Evolutionary conservation across 2,329 filamentous ascomycete genomes (phyloP).

Genomic region (Harringtonia aguacate): DNA sequence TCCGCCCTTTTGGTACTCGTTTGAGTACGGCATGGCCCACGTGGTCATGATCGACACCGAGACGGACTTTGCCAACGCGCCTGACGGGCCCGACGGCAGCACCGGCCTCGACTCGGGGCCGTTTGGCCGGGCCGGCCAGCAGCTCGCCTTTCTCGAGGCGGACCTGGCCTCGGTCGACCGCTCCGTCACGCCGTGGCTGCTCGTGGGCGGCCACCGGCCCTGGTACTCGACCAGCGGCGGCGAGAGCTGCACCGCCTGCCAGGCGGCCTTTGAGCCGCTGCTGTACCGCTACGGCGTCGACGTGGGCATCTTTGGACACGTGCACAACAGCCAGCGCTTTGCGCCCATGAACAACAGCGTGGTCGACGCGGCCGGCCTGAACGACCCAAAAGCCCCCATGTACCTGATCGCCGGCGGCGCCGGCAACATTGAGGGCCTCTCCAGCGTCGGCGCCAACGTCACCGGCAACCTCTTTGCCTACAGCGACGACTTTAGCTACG

Average conservation of each 20-base stretch:
- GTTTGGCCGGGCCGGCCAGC: constrained; percentile 36
- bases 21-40: constrained; percentile 48
- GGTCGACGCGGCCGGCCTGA: constrained; percentile 24
- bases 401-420: constrained; percentile 46
- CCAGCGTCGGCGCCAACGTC: constrained; percentile 27
- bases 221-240: constrained; percentile 32
- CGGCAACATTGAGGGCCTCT: constrained; percentile 44
- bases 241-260: constrained; percentile 32
- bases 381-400: constrained; percentile 32
- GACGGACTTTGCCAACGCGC: constrained; percentile 42
- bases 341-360: constrained; percentile 25
- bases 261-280: constrained; percentile 39
- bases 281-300: constrained; percentile 48
- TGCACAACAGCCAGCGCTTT: constrained; percentile 47
- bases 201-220: constrained; percentile 31
- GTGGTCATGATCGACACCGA: constrained; percentile 45
- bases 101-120: constrained; percentile 33
- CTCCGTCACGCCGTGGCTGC: constrained; percentile 40
- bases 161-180: constrained; percentile 47
- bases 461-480: constrained; percentile 37
- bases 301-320: constrained; percentile 44
- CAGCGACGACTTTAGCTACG: constrained; percentile 41
- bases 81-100: constrained; percentile 22
- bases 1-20: constrained; percentile 50
- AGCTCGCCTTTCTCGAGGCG: constrained; percentile 41